Conservation (phyloP, 2,329 filamentous ascomycete species). For the Helotiales sp. region DNA sequence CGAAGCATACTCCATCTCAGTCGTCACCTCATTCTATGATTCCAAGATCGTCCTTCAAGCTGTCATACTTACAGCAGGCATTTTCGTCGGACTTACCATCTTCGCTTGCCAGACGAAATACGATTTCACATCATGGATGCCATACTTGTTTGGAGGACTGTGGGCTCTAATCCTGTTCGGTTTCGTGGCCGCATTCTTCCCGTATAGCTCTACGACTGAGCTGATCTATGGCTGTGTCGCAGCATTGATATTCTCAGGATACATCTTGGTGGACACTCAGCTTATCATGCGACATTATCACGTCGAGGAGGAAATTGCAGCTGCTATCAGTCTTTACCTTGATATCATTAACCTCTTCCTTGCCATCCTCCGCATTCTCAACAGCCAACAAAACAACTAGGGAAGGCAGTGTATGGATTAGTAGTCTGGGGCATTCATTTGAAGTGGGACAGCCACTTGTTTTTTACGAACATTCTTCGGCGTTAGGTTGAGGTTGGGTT, state of each 20-base stretch:
- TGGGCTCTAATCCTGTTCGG: conserved; percentile 92
- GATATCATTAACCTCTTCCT: conserved; percentile 98
- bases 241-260: conserved; percentile 88
- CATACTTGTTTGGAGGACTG: conserved; percentile 86
- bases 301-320: conserved; percentile 96
- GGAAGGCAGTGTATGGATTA: not conserved
- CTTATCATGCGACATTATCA: conserved; percentile 94
- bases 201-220: conserved; percentile 76
- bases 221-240: conserved; percentile 80
- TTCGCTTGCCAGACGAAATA: conserved; percentile 98
- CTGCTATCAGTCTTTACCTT: conserved; percentile 90
- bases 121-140: conserved; percentile 97
- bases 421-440: not conserved
- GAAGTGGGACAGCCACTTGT: not conserved
- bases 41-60: conserved; percentile 84
- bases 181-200: conserved; percentile 90
- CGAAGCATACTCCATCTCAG: conserved; percentile 91
- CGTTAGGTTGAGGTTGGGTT: not conserved
- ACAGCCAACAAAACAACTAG: conserved; percentile 93
- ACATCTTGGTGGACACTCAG: conserved; percentile 96
- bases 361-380: conserved; percentile 91
- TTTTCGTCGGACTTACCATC: conserved; percentile 75
- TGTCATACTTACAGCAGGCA: conserved; percentile 80
- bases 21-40: conserved; percentile 90
- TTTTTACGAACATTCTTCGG: not conserved